Percentiles rank a stretch among this genome's conserved stretches.
phyloP scores from a whole-genome alignment of 768 basidiomycete genomes.

The Hebeloma cylindrosporum region DNA sequence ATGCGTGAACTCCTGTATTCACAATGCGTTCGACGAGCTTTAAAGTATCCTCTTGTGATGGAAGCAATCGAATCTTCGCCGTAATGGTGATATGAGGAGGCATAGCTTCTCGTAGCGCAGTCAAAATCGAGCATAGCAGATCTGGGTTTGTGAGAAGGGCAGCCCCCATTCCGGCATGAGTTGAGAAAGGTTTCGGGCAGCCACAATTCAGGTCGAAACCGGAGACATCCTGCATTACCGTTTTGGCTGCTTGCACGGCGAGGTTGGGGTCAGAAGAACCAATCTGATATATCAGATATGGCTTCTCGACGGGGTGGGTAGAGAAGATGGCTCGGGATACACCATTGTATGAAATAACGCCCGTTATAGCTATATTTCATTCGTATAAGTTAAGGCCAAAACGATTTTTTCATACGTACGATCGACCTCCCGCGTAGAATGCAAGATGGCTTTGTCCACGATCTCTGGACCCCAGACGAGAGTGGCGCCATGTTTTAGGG shows the following conservation, averaged over 20 bases:
- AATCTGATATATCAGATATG: slow-evolving; percentile 93
- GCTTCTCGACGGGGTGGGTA: slow-evolving; percentile 92
- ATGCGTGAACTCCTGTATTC: slow-evolving; percentile 79
- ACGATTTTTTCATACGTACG: slow-evolving; percentile 49
- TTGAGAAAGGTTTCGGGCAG: slow-evolving; percentile 95
- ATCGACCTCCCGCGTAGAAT: slow-evolving; percentile 80
- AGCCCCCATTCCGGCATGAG: slow-evolving; percentile 94
- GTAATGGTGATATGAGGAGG: slow-evolving; percentile 83
- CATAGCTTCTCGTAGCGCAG: slow-evolving; percentile 69
- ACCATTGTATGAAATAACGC: slow-evolving; percentile 85
- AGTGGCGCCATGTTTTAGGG: slow-evolving; percentile 89
- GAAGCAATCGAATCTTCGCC: slow-evolving; percentile 89
- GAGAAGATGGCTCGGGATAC: slow-evolving; percentile 85
- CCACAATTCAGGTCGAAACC: slow-evolving; percentile 98
- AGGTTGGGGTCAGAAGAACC: slow-evolving; percentile 87
- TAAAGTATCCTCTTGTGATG: slow-evolving; percentile 84
- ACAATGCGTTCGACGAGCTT: slow-evolving; percentile 87
- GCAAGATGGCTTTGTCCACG: slow-evolving; percentile 93
- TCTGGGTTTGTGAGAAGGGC: slow-evolving; percentile 92
- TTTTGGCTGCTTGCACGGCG: slow-evolving; percentile 89
- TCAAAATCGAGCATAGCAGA: slow-evolving; percentile 84
- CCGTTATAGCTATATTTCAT: slow-evolving; percentile 64
- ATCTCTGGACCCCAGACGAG: slow-evolving; percentile 97
- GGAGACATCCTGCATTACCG: slow-evolving; percentile 83
- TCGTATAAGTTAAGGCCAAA: not conserved